Evolutionary conservation across 176 grass and related monocot genomes (phyloP).

Genomic region (Aegilops tauschii): DNA sequence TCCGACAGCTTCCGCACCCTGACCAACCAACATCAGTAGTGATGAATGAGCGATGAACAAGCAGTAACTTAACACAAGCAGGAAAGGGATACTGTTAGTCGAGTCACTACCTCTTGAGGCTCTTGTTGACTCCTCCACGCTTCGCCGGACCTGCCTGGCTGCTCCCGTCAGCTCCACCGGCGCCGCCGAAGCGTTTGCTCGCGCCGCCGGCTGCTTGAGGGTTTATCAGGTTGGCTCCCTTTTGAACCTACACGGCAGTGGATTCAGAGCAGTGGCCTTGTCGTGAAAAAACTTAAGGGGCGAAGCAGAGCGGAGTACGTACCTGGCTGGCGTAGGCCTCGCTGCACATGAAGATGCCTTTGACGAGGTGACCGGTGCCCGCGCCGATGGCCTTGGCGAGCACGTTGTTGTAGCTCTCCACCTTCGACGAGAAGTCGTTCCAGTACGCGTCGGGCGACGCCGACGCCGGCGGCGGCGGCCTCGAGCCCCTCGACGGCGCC

Average conservation of each 20-base stretch:
- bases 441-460: conserved; percentile 56
- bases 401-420: conserved; percentile 72
- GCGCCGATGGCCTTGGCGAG: conserved; percentile 74
- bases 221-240: conserved; percentile 73
- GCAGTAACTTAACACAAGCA: background rate
- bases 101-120: conserved; percentile 62
- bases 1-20: conserved; percentile 84
- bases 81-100: background rate
- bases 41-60: background rate
- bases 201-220: conserved; percentile 36
- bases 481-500: conserved; percentile 3
- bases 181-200: conserved; percentile 6
- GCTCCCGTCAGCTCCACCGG: conserved; percentile 20
- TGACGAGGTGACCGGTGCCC: conserved; percentile 79
- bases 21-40: background rate
- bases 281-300: background rate
- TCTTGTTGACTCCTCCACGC: conserved; percentile 58
- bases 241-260: conserved; percentile 57
- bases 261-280: background rate
- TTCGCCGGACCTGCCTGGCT: conserved; percentile 19
- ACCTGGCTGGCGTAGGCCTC: conserved; percentile 77
- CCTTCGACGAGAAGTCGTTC: conserved; percentile 66
- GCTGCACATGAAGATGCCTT: conserved; percentile 89
- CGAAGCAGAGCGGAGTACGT: background rate
- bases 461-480: background rate